These are phyloP conservation scores for Pleurotus platypus DNA, from an alignment of 768 basidiomycete genomes.

Conservation along the genomic window DNA sequence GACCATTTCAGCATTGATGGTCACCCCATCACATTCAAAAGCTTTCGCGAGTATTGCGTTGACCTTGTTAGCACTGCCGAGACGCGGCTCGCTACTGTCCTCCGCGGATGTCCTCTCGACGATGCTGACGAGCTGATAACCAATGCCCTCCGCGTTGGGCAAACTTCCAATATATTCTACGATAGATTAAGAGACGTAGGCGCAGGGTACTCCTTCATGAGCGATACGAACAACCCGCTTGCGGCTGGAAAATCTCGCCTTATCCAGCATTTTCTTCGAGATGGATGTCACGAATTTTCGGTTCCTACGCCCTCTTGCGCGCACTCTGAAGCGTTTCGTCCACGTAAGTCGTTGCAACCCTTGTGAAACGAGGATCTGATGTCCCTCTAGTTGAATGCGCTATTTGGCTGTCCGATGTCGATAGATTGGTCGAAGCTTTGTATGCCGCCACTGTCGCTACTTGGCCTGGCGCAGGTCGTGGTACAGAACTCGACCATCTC, in stretches of 20 bases:
- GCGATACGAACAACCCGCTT: background rate
- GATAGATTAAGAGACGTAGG: background rate
- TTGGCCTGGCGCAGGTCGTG: constrained; percentile 15
- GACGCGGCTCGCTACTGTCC: background rate
- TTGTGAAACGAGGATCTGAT: background rate
- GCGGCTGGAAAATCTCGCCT: no score
- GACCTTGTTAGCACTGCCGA: background rate
- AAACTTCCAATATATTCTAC: background rate
- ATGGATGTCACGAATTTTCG: no score
- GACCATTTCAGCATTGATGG: constrained; percentile 5
- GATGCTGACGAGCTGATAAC: constrained; percentile 2
- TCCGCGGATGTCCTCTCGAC: background rate
- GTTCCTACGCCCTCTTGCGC: no score
- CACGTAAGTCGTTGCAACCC: background rate
- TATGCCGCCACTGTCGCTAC: constrained; percentile 12
- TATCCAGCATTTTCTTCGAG: no score
- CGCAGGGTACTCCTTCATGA: constrained; percentile 1
- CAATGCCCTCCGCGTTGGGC: background rate
- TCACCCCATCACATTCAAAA: background rate
- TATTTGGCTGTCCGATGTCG: constrained; percentile 1
- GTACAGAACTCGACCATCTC: constrained; percentile 15
- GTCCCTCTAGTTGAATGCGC: background rate
- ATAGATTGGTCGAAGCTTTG: constrained; percentile 8
- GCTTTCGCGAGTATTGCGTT: background rate
- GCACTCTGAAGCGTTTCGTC: background rate